Evolutionary conservation across 805 yeast genomes (phyloP).

Genomic region (Cyberlindnera amylophila): DNA sequence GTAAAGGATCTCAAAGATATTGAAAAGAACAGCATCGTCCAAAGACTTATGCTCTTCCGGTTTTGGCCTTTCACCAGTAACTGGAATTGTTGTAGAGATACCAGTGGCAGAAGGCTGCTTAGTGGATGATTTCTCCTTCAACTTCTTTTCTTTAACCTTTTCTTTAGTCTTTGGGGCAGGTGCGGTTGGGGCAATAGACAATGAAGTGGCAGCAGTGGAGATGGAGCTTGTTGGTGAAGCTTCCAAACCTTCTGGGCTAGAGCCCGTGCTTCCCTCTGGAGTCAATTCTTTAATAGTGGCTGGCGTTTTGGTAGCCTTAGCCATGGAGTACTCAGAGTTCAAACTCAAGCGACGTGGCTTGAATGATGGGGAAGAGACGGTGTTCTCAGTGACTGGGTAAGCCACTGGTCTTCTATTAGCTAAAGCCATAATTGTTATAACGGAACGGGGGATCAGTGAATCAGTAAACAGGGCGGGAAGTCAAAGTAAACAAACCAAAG

Average conservation of each 20-base stretch:
- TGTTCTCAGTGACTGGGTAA: conserved; percentile 38
- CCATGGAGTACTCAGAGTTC: conserved; percentile 17
- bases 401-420: conserved; percentile 64
- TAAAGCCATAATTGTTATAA: conserved; percentile 47
- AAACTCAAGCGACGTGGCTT: conserved; percentile 30
- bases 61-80: conserved; percentile 68
- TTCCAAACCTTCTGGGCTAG: conserved; percentile 25
- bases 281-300: conserved; percentile 23
- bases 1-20: conserved; percentile 67
- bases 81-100: conserved; percentile 75
- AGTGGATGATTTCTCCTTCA: conserved; percentile 23
- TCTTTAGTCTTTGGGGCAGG: conserved; percentile 13
- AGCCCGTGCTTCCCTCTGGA: conserved; percentile 23
- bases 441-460: background rate
- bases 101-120: conserved; percentile 50
- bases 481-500: conserved; percentile 15
- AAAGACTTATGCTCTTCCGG: conserved; percentile 64
- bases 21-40: conserved; percentile 73
- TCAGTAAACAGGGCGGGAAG: background rate
- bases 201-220: conserved; percentile 19
- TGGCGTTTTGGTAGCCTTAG: conserved; percentile 12
- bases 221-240: conserved; percentile 26
- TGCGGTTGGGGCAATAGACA: conserved; percentile 13
- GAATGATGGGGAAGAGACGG: conserved; percentile 27
- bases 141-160: conserved; percentile 19